Base-by-base conservation (phyloP, 495 filamentous ascomycete genomes). In the Hypomontagnella submonticulosa region DNA sequence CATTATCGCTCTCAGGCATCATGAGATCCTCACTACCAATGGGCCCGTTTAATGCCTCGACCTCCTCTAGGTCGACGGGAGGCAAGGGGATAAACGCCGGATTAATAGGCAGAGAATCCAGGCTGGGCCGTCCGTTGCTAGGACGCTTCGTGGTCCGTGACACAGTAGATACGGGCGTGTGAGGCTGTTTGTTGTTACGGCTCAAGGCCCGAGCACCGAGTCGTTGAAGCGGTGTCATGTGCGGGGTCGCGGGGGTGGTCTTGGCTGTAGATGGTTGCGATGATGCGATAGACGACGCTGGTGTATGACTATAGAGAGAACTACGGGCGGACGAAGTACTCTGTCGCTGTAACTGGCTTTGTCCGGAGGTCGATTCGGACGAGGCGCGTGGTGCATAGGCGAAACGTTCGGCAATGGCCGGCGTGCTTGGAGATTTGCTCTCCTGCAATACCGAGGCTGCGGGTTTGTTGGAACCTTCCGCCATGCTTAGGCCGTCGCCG, bases 1-100 rank as follows among this genome's bases (percentile, higher is more conserved):
- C 81, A 7, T 72, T 71, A 56, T 88, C 87, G 63, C 89, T 91
- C 50, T 89, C 83, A 0, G 89, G 89, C 2, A 90, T 73, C 13
- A 96, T 82, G 42, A 88, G 74, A 66, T 96, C 92, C 71, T 96
- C 92, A 69, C 91, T 94, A 1, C 92, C 91, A 47, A 83, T 77
- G 9, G 67, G 54, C 59, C 27, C 56, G 49, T 75, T 76, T 34
- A 77, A 44, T 18, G 77, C 72, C 62, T 75, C 75, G 8, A 81
- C 71, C 49, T 79, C 76, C 11, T 66, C 70, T 30, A 77, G 19
- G 43, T 80, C 77, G 2, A 78, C 78, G 36, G 71, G 74, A 1
- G 81, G 79, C 12, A 81, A 57, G 9, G 78, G 77, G 19, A 81
- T 63, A 16, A 73, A 74, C 1, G 79, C 73, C 12, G 79, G 80